Base-by-base conservation (phyloP, 139 green algal genomes). In the Chlorella sp. region DNA sequence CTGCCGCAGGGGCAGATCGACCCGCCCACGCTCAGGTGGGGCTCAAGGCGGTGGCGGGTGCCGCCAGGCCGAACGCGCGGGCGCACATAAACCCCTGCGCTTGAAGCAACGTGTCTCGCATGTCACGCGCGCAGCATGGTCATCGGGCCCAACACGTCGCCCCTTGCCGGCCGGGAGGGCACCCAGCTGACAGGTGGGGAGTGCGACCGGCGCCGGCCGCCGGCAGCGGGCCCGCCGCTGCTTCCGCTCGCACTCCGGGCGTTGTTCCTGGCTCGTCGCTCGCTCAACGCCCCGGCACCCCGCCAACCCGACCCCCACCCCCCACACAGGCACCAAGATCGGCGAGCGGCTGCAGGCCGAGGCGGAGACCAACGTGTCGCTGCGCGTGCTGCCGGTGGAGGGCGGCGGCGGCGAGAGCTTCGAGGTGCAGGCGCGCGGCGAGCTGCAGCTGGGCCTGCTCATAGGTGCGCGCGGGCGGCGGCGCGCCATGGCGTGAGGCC, bases 391-490 rank as follows among this genome's bases (percentile, higher is more conserved):
- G 42, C 64, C 79, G n/a, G 77, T 79, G 29, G 67, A 58, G 41
- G 84, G 74, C 29, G 50, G 64, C 45, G 73, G 79, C 48, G 76
- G 80, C 6, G 81, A 87, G 61, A 62, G 81, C 3, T 95, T 93
- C 80, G 86, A 95, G 76, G 92, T 97, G 50, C 87, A 91, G 71
- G 93, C 91, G 6, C 87, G 93, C 19, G 93, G 93, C 1, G 93
- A 98, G 89, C 87, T 98, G 77, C 93, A 98, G 86, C 90, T 98
- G 75, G 93, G 91, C 3, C 86, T 95, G 61, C 82, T 98, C 61
- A 94, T 98, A 69, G 82, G 82, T 84, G 68, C 1, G 73, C n/a
- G 33, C 23, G 40, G 63, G 63, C 23, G 7, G 40, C 25, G 5
- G 45, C 45, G 45, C n/a, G 42, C n/a, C n/a, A n/a, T n/a, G n/a